A percentile compares a stretch with the other conserved stretches of the same genome.
Conservation (phyloP, 768 basidiomycete genomes). For the Lentinula guzmanii region DNA sequence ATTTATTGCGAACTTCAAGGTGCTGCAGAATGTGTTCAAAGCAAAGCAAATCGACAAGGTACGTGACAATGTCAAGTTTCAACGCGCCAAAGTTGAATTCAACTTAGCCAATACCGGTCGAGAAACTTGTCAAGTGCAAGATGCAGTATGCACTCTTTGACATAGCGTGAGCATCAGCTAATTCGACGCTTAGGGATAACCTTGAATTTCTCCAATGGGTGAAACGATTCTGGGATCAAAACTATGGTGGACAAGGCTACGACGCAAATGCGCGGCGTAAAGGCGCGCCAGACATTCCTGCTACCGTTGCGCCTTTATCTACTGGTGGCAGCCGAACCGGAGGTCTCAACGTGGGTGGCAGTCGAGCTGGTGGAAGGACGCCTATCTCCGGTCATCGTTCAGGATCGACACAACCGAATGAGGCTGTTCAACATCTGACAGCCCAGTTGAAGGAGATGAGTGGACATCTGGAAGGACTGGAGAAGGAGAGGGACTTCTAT, state of each 20-base stretch:
- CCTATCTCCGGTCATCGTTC: conserved; percentile 66
- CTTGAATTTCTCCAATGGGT: conserved; percentile 98
- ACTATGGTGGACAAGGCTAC: conserved; percentile 84
- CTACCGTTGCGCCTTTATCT: conserved; percentile 67
- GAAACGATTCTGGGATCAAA: conserved; percentile 91
- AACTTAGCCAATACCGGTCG: conserved; percentile 86
- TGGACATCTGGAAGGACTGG: conserved; percentile 78
- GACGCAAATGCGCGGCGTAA: conserved; percentile 79
- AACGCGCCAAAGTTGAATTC: conserved; percentile 6
- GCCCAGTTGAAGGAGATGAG: conserved; percentile 79
- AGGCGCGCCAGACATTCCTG: conserved; percentile 75
- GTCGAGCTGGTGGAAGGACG: conserved; percentile 63
- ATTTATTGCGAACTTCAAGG: conserved; percentile 91
- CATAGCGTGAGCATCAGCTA: background rate
- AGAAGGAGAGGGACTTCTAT: conserved; percentile 98
- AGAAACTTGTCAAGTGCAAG: conserved; percentile 93
- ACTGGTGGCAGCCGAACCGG: conserved; percentile 20
- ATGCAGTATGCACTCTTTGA: conserved; percentile 74
- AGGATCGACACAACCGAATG: conserved; percentile 60
- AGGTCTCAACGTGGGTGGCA: conserved; percentile 25
- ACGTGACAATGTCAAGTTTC: conserved; percentile 13
- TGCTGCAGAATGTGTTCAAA: conserved; percentile 91
- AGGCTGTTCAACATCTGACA: conserved; percentile 63
- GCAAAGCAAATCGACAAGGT: conserved; percentile 92
- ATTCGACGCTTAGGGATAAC: conserved; percentile 63